Evolutionary conservation across 2,329 filamentous ascomycete genomes (phyloP).

Genomic region (Rhinocladiella similis): DNA sequence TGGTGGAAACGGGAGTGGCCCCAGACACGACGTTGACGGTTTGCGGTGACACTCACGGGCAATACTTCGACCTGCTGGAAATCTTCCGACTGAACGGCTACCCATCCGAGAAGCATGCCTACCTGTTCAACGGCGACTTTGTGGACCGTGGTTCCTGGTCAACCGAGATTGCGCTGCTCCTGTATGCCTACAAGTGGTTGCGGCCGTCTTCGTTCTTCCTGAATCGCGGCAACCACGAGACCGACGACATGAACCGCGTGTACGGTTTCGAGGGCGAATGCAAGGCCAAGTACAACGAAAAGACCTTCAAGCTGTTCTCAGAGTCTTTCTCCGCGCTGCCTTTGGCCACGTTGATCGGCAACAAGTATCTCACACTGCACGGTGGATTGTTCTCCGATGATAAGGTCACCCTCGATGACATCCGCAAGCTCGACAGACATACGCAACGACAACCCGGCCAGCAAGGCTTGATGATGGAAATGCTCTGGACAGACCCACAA

Average conservation of each 20-base stretch:
- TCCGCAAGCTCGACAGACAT: slow-evolving; percentile 88
- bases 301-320: slow-evolving; percentile 94
- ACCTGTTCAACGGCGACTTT: slow-evolving; percentile 98
- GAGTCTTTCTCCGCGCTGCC: slow-evolving; percentile 96
- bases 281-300: slow-evolving; percentile 96
- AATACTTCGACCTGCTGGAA: slow-evolving; percentile 97
- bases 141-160: slow-evolving; percentile 98
- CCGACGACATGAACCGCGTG: slow-evolving; percentile 97
- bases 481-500: slow-evolving; percentile 99
- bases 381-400: slow-evolving; percentile 52
- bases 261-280: slow-evolving; percentile 99
- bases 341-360: slow-evolving; percentile 83
- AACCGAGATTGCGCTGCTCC: slow-evolving; percentile 87
- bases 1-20: slow-evolving; percentile 88
- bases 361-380: slow-evolving; percentile 31
- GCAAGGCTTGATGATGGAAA: slow-evolving; percentile 98
- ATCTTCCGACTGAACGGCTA: slow-evolving; percentile 89
- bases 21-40: slow-evolving; percentile 81
- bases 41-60: slow-evolving; percentile 95
- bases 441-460: slow-evolving; percentile 91
- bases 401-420: slow-evolving; percentile 86
- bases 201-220: slow-evolving; percentile 86
- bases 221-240: slow-evolving; percentile 98
- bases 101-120: slow-evolving; percentile 83
- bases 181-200: slow-evolving; percentile 97